Evolutionary conservation across 495 filamentous ascomycete genomes (phyloP), one percentile per base, ranked within the genome.

Genomic region (Pseudoneurospora amorphoporcata): DNA sequence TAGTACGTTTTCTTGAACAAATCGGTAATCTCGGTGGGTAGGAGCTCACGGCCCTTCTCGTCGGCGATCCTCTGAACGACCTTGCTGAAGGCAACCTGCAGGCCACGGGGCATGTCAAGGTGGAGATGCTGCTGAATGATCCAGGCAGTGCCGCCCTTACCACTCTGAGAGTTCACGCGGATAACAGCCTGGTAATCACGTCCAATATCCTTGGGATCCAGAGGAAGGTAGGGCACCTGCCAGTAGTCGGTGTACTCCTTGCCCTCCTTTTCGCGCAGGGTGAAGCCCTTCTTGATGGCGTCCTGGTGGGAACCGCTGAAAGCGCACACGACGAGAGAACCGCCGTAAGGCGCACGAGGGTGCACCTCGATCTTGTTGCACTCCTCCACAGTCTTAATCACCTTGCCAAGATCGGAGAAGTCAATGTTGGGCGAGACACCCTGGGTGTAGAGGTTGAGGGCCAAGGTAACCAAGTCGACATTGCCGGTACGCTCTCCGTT

Each of bases 401-500:
- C 90, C 19, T 86, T 87, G 75, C 90, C 92, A 71, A 98, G 90
- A 80, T 98, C 91, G 4, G 93, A 96, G 81, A 98, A 97, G 84
- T 98, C 94, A 75, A 98, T 90, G 1, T 91, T 84, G 6, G 95
- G 95, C 74, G 93, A 87, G 72, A 97, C 90, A 73, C 95, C 95
- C 82, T 98, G 95, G 0, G 95, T 97, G 80, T 98, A 98, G 47
- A 99, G 92, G 81, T 99, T 99, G 58, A 99, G 85, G 38, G 92
- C 95, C 58, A 99, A 87, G 14, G 94, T 98, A 72, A 99, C 94
- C 45, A 99, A 87, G 79, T 98, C 95, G 29, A 99, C 95, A 79
- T 98, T 98, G 61, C 95, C 95, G 4, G 95, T 98, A 70, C 95
- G 85, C 84, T 99, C 95, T 47, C 95, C 95, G 77, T 99, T 97